Percentiles rank a stretch among this genome's conserved stretches.
Evolutionary conservation across 176 grass and related monocot species (phyloP).

Genomic region (Oryza coarctata): DNA sequence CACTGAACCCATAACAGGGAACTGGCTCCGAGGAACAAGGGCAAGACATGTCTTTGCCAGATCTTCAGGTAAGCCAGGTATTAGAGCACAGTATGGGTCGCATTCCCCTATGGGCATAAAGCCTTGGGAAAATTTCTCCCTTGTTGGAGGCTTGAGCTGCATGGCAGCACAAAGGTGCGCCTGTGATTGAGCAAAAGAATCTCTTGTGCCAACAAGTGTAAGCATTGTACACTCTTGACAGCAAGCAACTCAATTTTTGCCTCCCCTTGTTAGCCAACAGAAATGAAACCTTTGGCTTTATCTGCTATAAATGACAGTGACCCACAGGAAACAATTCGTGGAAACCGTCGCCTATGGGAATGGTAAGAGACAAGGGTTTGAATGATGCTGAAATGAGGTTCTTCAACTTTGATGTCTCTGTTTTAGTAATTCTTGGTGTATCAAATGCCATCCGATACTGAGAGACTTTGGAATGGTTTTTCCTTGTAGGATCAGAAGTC

Average conservation of each 20-base stretch:
- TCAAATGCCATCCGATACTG: slow-evolving; percentile 84
- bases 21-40: slow-evolving; percentile 58
- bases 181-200: slow-evolving; percentile 36
- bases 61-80: slow-evolving; percentile 92
- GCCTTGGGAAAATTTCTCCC: slow-evolving; percentile 44
- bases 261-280: slow-evolving; percentile 33
- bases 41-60: slow-evolving; percentile 82
- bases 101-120: slow-evolving; percentile 28
- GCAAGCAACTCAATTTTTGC: slow-evolving; percentile 34
- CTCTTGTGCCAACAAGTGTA: slow-evolving; percentile 24
- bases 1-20: slow-evolving; percentile 71
- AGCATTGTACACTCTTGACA: slow-evolving; percentile 45
- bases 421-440: slow-evolving; percentile 52
- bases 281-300: slow-evolving; percentile 18
- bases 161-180: slow-evolving; percentile 33
- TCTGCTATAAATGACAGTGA: slow-evolving; percentile 61
- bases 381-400: slow-evolving; percentile 70
- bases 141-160: slow-evolving; percentile 39
- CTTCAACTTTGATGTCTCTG: slow-evolving; percentile 63
- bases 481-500: slow-evolving; percentile 37
- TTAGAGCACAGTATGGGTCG: slow-evolving; percentile 43
- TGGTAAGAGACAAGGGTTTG: slow-evolving; percentile 72
- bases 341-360: slow-evolving; percentile 83
- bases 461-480: slow-evolving; percentile 38
- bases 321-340: slow-evolving; percentile 68